Conservation (phyloP, 2,329 filamentous ascomycete genomes). For the Alternaria tenuissima region DNA sequence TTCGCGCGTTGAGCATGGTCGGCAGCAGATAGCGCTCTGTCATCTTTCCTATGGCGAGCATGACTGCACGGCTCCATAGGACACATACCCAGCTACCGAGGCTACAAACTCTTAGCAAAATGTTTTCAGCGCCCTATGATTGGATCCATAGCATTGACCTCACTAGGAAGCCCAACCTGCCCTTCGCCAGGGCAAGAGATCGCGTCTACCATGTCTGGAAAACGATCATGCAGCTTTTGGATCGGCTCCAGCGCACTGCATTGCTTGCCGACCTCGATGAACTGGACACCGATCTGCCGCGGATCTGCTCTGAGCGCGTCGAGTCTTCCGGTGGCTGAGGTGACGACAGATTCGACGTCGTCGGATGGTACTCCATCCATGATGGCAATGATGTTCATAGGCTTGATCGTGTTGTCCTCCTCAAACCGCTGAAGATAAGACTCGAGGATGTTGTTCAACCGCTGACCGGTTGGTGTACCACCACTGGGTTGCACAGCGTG, state of each 20-base stretch:
- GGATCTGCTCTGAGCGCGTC: slow-evolving; percentile 72
- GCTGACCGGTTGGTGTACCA: slow-evolving; percentile 76
- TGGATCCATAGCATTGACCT: no score
- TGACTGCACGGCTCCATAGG: no score
- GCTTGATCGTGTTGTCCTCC: slow-evolving; percentile 66
- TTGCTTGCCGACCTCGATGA: slow-evolving; percentile 91
- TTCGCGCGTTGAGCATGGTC: no score
- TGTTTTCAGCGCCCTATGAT: no score
- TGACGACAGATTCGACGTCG: slow-evolving; percentile 75
- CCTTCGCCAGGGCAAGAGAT: no score
- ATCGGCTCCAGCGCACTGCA: slow-evolving; percentile 66
- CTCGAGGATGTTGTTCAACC: slow-evolving; percentile 74
- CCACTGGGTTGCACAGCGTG: slow-evolving; percentile 68
- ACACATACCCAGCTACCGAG: no score
- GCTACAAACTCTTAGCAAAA: no score
- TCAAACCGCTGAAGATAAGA: slow-evolving; percentile 72
- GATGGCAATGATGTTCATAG: slow-evolving; percentile 90
- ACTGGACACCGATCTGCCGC: slow-evolving; percentile 91
- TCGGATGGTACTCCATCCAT: slow-evolving; percentile 87
- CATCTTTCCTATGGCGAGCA: no score
- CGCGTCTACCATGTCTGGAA: no score
- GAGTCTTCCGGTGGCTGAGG: slow-evolving; percentile 72
- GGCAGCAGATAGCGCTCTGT: no score
- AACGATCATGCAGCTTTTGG: no score
- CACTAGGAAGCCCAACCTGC: no score